Base-by-base conservation (phyloP, 352 stramenopile genomes). In the Stramenopiles sp. region DNA sequence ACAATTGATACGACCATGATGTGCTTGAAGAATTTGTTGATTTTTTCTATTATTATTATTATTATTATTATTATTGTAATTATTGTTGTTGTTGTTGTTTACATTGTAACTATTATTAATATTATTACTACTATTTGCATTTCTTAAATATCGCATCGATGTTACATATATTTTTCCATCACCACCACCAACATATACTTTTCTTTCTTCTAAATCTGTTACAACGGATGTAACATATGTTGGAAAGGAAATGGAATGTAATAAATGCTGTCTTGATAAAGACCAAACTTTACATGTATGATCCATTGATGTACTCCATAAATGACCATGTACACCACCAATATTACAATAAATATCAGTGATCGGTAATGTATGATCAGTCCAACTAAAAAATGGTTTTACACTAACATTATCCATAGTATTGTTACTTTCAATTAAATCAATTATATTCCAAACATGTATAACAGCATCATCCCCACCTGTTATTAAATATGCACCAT, bases 391-490 rank as follows among this genome's bases (percentile, higher is more conserved):
- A 7, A 90, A 65, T 0, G 86, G 87, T 0, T 84, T 86, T 6
- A 89, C 80, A 0, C 87, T 86, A 30, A 87, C n/a, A n/a, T n/a
- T n/a, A n/a, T n/a, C n/a, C n/a, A n/a, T n/a, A n/a, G n/a, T n/a
- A n/a, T n/a, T n/a, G n/a, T n/a, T n/a, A n/a, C n/a, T n/a, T n/a
- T n/a, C n/a, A n/a, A n/a, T n/a, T n/a, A n/a, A n/a, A n/a, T n/a
- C 77, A 1, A 32, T 63, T 7, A 43, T 81, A 29, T 65, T 81
- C 89, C 89, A 94, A 4, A 87, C 88, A 78, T 91, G 87, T 63
- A 93, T 86, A 73, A 94, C 82, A 20, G 89, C 89, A 78, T 94
- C 89, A 53, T 93, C 89, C 43, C 88, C 88, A 27, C 86, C 88
- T 0, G 88, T 91, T 43, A 92, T 84, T 7, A 93, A 82, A 76